Base-by-base conservation (phyloP, 192 early-diverging fungal species). In the Coemansia sp. region DNA sequence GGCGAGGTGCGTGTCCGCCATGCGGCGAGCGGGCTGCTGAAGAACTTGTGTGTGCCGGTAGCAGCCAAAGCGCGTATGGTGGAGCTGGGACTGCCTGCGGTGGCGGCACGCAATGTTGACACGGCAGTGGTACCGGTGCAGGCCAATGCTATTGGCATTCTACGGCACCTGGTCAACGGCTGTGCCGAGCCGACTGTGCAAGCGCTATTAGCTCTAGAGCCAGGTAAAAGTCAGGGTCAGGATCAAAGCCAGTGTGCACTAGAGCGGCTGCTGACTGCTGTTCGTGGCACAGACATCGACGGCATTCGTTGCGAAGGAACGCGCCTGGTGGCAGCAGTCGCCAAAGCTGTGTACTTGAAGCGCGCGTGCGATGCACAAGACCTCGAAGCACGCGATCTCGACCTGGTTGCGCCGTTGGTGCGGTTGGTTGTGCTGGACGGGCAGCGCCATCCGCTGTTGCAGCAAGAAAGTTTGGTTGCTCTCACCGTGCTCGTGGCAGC, bases 1-100 rank as follows among this genome's bases (percentile, higher is more conserved):
- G 37, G 24, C 2, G 71, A 71, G 19, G 71, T 84, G 24, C 81
- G 76, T 38, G 65, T 72, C 4, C 70, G 80, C 3, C 87, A 89
- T 60, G 88, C 88, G 1, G 84, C 84, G 17, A 82, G 87, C 64
- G 85, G 90, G 37, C 64, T 87, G 37, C 72, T 91, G 4, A 86
- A 87, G 47, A 89, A 91, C 71, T 80, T 91, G 45, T 83, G 87
- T 45, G 62, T 91, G 39, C 79, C 90, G 35, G 73, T 14, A 7
- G 58, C 61, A 9, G 73, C 70, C 58, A 59, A 62, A 15, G 24
- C 49, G 45, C 12, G 2, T 8, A 12, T 80, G 62, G 68, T 56
- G 4, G 60, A 23, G 21, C 51, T 70, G 52, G 77, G 77, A 0
- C 49, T 74, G 5, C 49, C 63, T 12, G 6, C 11, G 0, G 77